Evolutionary conservation across 495 filamentous ascomycete species (phyloP).

Genomic region (Penicillium daleae): DNA sequence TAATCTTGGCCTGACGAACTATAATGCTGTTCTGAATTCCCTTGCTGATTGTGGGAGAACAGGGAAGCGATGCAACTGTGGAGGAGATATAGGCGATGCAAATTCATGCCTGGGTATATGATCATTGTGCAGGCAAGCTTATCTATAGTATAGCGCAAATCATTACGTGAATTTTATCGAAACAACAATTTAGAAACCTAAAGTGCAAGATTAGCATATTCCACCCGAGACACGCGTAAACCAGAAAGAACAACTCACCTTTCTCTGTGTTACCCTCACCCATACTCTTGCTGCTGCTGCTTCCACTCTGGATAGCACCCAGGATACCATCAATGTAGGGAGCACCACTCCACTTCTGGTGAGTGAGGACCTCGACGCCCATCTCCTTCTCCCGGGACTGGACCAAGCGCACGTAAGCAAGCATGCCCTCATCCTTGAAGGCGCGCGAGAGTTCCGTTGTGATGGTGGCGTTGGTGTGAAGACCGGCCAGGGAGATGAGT

Average conservation of each 20-base stretch:
- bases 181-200: slow-evolving; percentile 23
- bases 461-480: slow-evolving; percentile 88
- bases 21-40: too few relatives aligned
- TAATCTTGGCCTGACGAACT: too few relatives aligned
- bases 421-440: slow-evolving; percentile 92
- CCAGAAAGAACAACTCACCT: slow-evolving; percentile 34
- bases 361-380: slow-evolving; percentile 91
- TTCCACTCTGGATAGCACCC: slow-evolving; percentile 90
- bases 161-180: not conserved
- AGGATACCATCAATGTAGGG: slow-evolving; percentile 91
- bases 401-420: slow-evolving; percentile 90
- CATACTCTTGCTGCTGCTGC: slow-evolving; percentile 80
- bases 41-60: not conserved
- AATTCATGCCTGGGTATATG: not conserved
- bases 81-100: not conserved
- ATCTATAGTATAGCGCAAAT: slow-evolving; percentile 6
- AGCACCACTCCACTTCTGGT: slow-evolving; percentile 98
- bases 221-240: too few relatives aligned
- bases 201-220: not conserved
- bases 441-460: slow-evolving; percentile 78
- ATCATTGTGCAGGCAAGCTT: slow-evolving; percentile 2
- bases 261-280: slow-evolving; percentile 79
- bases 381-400: slow-evolving; percentile 89
- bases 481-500: slow-evolving; percentile 85
- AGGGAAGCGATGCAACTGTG: not conserved